Conservation (phyloP, 73 alveolate genomes). For the Tetrahymena elliotti region DNA sequence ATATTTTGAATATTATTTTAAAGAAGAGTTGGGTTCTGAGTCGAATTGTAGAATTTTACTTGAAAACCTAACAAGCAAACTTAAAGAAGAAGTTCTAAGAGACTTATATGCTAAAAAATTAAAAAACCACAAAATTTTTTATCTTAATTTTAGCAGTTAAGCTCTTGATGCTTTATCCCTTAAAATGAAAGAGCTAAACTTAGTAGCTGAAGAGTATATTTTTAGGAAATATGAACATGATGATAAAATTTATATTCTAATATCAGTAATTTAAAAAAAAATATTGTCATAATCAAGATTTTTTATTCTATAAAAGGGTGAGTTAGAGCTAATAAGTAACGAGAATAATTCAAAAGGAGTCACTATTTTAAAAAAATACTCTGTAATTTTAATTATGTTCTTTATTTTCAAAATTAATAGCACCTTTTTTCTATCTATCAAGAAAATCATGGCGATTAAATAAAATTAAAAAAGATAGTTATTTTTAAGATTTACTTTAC, state of each 20-base stretch:
- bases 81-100: not conserved
- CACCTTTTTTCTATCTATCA: no score
- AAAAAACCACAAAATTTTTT: not conserved
- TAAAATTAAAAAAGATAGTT: no score
- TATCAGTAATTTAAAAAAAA: not conserved
- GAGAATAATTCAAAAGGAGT: not conserved
- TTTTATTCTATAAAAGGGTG: not conserved
- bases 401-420: no score
- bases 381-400: no score
- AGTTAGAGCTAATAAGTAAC: not conserved
- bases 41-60: not conserved
- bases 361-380: not conserved
- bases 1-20: not conserved
- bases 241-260: not conserved
- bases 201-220: not conserved
- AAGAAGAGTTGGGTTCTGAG: not conserved
- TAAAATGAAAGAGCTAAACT: not conserved
- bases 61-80: not conserved
- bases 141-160: not conserved
- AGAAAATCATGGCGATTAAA: no score
- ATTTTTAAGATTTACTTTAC: no score
- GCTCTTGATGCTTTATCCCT: not conserved
- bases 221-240: not conserved
- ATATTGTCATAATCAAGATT: not conserved
- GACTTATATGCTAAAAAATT: not conserved